Evolutionary conservation across 306 rosid genomes (phyloP).

Genomic region (Sechiopsis laciniata): DNA sequence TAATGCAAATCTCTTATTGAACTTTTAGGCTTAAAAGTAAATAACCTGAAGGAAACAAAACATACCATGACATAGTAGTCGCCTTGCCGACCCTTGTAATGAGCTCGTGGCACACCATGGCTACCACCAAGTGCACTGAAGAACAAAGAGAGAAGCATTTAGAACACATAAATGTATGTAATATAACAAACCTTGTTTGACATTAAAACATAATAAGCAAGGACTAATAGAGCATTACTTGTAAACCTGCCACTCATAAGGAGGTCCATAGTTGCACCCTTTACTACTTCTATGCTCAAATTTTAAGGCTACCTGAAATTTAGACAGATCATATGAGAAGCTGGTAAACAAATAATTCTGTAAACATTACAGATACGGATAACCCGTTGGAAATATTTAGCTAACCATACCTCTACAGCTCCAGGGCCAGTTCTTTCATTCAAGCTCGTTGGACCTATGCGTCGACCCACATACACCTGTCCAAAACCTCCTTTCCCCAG

Average conservation of each 20-base stretch:
- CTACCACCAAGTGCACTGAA: conserved; percentile 45
- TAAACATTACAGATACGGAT: neutral
- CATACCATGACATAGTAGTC: conserved; percentile 48
- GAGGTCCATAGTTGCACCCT: conserved; percentile 86
- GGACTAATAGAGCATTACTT: conserved; percentile 17
- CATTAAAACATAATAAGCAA: neutral
- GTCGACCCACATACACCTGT: conserved; percentile 91
- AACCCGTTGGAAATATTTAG: no score
- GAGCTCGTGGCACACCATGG: conserved; percentile 49
- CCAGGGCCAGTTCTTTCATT: conserved; percentile 64
- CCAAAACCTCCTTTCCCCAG: conserved; percentile 96
- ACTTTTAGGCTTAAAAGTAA: neutral
- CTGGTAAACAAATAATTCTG: conserved; percentile 15
- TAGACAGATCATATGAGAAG: neutral
- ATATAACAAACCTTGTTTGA: neutral
- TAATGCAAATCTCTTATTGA: neutral
- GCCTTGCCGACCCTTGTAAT: conserved; percentile 46
- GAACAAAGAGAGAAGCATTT: neutral
- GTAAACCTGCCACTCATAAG: conserved; percentile 88
- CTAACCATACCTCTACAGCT: conserved; percentile 62
- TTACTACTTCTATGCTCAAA: conserved; percentile 85
- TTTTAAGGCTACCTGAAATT: conserved; percentile 76
- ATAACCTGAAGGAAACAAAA: neutral
- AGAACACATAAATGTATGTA: neutral
- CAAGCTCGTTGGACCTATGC: conserved; percentile 38